Evolutionary conservation across 2,329 filamentous ascomycete species (phyloP).

Genomic region (Lecanoromycetidae sp.): DNA sequence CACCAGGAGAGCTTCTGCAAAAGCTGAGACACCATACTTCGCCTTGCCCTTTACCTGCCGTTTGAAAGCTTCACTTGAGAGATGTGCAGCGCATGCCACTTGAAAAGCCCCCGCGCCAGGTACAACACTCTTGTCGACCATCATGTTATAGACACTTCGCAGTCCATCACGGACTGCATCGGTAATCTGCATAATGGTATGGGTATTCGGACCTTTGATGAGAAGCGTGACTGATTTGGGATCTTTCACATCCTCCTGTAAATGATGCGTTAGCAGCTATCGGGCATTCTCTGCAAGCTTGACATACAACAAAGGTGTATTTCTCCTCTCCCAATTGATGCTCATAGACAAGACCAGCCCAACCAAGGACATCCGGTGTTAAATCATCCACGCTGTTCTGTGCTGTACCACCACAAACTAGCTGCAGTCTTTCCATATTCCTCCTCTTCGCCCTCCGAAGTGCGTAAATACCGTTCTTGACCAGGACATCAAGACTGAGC

Average conservation of each 20-base stretch:
- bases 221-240: conserved; percentile 94
- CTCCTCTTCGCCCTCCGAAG: conserved; percentile 89
- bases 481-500: conserved; percentile 83
- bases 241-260: conserved; percentile 82
- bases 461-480: conserved; percentile 96
- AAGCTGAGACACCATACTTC: conserved; percentile 88
- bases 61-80: conserved; percentile 74
- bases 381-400: conserved; percentile 97
- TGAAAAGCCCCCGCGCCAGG: conserved; percentile 94
- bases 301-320: conserved; percentile 69
- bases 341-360: conserved; percentile 94
- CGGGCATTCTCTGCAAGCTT: background rate
- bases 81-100: conserved; percentile 75
- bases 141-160: conserved; percentile 97
- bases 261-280: background rate
- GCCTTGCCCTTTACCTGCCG: conserved; percentile 96
- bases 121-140: conserved; percentile 92
- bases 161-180: conserved; percentile 92
- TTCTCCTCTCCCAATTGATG: conserved; percentile 97
- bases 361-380: conserved; percentile 75
- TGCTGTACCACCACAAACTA: conserved; percentile 78
- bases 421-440: conserved; percentile 97
- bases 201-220: conserved; percentile 94
- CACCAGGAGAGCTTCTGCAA: conserved; percentile 84
- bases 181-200: conserved; percentile 93